Evolutionary conservation across 768 basidiomycete genomes (phyloP).

Genomic region (Myochromella boudieri): DNA sequence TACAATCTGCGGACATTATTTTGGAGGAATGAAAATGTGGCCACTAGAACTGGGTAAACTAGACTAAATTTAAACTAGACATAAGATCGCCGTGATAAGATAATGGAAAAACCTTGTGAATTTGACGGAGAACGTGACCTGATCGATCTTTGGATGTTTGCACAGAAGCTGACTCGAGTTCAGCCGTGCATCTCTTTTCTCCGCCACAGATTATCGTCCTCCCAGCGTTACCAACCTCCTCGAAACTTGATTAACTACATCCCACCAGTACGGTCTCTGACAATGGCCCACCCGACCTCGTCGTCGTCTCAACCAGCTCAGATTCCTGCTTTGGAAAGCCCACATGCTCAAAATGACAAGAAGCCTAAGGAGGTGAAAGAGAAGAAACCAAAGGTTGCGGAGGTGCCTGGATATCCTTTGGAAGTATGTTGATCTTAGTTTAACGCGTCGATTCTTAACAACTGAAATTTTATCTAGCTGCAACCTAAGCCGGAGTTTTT

Average conservation of each 20-base stretch:
- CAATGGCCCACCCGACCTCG: slow-evolving; percentile 56
- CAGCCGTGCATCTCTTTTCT: slow-evolving; percentile 29
- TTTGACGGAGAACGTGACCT: slow-evolving; percentile 32
- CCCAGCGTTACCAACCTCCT: slow-evolving; percentile 26
- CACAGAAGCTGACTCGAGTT: slow-evolving; percentile 30
- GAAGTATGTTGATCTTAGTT: slow-evolving; percentile 46
- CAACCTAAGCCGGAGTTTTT: slow-evolving; percentile 86
- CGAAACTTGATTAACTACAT: slow-evolving; percentile 11
- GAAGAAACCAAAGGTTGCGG: slow-evolving; percentile 43
- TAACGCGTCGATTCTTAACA: slow-evolving; percentile 7
- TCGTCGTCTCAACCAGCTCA: slow-evolving; percentile 55
- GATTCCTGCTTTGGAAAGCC: slow-evolving; percentile 44
- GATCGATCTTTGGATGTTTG: slow-evolving; percentile 41
- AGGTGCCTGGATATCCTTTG: slow-evolving; percentile 52
- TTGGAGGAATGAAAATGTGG: too few species aligned
- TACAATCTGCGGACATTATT: too few species aligned
- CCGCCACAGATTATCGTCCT: slow-evolving; percentile 30
- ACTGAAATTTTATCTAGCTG: slow-evolving; percentile 64
- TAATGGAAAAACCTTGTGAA: slow-evolving; percentile 9
- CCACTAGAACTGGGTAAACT: too few species aligned
- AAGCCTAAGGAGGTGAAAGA: slow-evolving; percentile 36
- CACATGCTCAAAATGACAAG: slow-evolving; percentile 28
- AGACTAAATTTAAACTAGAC: too few species aligned
- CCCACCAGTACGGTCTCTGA: slow-evolving; percentile 26
- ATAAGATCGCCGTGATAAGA: slow-evolving; percentile 10